phyloP scores from a whole-genome alignment of 257 asterid genomes.

The Capsicum chinense region DNA sequence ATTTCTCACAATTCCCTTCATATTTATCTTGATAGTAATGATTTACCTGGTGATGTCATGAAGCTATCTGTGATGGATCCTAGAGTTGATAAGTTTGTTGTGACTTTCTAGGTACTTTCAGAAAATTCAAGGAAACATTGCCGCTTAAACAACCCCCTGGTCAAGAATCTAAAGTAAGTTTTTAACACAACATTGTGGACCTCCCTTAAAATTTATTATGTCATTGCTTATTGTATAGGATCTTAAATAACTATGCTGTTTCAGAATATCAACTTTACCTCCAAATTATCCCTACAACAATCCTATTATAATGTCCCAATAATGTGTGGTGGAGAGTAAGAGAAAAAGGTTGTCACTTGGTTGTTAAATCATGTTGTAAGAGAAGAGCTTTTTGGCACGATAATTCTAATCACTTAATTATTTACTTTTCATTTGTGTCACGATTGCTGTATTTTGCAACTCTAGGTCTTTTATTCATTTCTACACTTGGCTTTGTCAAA shows the following conservation, averaged over 20 bases:
- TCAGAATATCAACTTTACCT: neutral
- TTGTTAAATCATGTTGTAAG: too few species aligned
- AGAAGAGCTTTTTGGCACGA: too few species aligned
- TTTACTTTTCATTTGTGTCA: slow-evolving; percentile 11
- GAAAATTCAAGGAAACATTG: slow-evolving; percentile 89
- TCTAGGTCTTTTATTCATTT: neutral
- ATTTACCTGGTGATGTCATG: neutral
- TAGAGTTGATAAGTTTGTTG: neutral
- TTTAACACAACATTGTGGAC: neutral
- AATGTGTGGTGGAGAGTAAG: neutral
- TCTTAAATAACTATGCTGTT: neutral
- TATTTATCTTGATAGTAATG: neutral
- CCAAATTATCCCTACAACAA: neutral
- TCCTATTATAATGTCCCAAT: neutral
- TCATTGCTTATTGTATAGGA: neutral
- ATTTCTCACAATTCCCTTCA: neutral
- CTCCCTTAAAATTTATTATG: slow-evolving; percentile 5
- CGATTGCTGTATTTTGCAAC: neutral
- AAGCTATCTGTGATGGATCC: slow-evolving; percentile 9
- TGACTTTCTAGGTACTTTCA: slow-evolving; percentile 72
- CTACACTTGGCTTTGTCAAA: slow-evolving; percentile 25
- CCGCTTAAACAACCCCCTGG: slow-evolving; percentile 53
- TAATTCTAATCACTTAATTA: neutral
- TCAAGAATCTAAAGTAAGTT: slow-evolving; percentile 63
- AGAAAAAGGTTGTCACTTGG: too few species aligned